A percentile compares a stretch with the other conserved stretches of the same genome.
Conservation (phyloP, 2,329 filamentous ascomycete species). For the Monilinia fructigena region DNA sequence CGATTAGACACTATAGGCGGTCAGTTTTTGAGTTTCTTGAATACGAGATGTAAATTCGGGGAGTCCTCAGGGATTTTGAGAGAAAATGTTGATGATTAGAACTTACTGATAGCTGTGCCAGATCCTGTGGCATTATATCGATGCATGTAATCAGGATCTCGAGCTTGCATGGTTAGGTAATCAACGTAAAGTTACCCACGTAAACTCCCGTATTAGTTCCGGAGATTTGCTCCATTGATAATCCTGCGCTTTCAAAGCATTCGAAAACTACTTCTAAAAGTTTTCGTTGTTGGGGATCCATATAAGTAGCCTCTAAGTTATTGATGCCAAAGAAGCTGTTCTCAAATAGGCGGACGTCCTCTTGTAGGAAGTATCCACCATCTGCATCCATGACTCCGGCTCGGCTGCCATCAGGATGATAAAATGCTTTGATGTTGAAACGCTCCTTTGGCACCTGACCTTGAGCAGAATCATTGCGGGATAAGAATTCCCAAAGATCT, state of each 20-base stretch:
- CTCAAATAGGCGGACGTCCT: constrained; percentile 33
- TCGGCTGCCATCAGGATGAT: not conserved
- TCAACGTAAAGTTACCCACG: constrained; percentile 25
- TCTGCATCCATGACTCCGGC: not conserved
- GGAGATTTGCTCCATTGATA: constrained; percentile 15
- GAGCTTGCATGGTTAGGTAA: constrained; percentile 13
- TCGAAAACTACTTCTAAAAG: constrained; percentile 30
- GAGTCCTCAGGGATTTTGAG: no score
- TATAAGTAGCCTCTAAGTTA: constrained; percentile 25
- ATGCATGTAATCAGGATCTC: constrained; percentile 14
- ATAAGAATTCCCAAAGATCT: no score
- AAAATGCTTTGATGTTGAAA: constrained; percentile 4
- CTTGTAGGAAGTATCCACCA: not conserved
- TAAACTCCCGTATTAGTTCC: constrained; percentile 27
- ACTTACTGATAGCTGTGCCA: not conserved
- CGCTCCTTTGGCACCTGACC: no score
- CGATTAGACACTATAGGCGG: constrained; percentile 32
- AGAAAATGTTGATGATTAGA: no score
- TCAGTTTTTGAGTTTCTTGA: no score
- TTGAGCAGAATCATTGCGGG: no score
- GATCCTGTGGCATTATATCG: constrained; percentile 5
- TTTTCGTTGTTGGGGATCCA: constrained; percentile 39
- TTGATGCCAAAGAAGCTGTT: constrained; percentile 41
- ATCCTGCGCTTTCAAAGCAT: constrained; percentile 26
- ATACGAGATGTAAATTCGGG: no score